Conservation (phyloP, 1,284 basidiomycete genomes). For the Apiotrichum gamsii region DNA sequence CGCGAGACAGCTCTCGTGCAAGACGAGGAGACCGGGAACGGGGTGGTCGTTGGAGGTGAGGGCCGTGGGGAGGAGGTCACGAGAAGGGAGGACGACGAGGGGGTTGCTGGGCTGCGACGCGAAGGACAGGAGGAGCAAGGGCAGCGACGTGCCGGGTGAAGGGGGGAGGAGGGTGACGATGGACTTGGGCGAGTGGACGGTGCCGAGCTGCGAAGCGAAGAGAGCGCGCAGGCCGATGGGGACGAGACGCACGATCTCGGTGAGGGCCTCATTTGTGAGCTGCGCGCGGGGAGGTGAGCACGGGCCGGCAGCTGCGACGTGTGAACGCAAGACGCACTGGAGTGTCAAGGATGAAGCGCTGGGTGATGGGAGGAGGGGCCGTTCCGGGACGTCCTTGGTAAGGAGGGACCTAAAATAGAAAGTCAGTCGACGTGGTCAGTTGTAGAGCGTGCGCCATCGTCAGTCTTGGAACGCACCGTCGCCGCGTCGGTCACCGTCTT, state of each 20-base stretch:
- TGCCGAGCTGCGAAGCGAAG: conserved; percentile 24
- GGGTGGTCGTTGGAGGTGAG: conserved; percentile 25
- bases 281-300: conserved; percentile 2
- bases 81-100: conserved; percentile 30
- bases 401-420: too few relatives aligned
- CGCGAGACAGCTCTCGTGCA: conserved; percentile 23
- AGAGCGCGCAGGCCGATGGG: conserved; percentile 34
- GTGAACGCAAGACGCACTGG: conserved; percentile 21
- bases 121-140: conserved; percentile 36
- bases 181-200: conserved; percentile 15
- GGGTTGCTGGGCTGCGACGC: conserved; percentile 24
- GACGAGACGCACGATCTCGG: conserved; percentile 32
- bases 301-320: neutral
- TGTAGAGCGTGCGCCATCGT: too few relatives aligned
- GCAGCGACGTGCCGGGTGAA: conserved; percentile 28
- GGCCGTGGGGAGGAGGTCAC: conserved; percentile 19
- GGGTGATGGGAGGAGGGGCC: conserved; percentile 4
- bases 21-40: conserved; percentile 28
- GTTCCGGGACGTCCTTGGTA: conserved; percentile 13
- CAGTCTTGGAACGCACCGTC: conserved; percentile 11
- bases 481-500: conserved; percentile 38
- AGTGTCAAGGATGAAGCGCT: conserved; percentile 37
- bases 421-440: too few relatives aligned
- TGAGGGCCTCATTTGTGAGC: conserved; percentile 27
- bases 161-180: conserved; percentile 35